Evolutionary conservation across 2,329 filamentous ascomycete genomes (phyloP), one percentile per base, ranked within the genome.

Genomic region (Dothiorella sarmentorum): DNA sequence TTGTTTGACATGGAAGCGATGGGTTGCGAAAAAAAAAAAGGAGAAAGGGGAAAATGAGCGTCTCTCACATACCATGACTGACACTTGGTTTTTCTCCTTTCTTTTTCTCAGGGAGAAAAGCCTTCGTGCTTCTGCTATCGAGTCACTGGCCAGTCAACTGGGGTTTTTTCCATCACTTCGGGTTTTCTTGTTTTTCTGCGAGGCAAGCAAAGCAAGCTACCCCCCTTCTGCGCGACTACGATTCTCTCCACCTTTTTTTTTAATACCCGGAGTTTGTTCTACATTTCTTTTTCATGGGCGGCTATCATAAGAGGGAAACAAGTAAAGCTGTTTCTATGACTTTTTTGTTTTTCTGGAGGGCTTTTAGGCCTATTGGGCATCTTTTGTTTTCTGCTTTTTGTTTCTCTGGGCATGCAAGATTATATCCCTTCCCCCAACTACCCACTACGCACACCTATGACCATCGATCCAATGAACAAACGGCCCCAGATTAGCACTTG

Each of bases 181-280:
- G 40, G 29, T 31, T 31, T 10, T 31, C 29, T 31, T 13, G 10
- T 31, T 15, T 43, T 7, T 40, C 17, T 18, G n/a, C 18, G 5
- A 20, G 7, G n/a, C 37, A 6, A 40, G 38, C 38, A 17, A 22
- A 24, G 20, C 24, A 44, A 44, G 42, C 27, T 44, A 31, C 29
- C 29, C 29, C 29, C 27, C 24, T 44, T 44, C 24, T n/a, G 3
- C 13, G 13, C 15, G 24, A 44, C 20, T 27, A 22, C 22, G 22
- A 27, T 3, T 43, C 26, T 15, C n/a, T 31, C 5, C 9, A 29
- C 35, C 15, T 31, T 33, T 57, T 57, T 47, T 57, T 57, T 44
- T 57, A 57, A 57, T 57, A 57, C 53, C 53, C 53, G 53, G 53
- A 35, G 53, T 47, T 47, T n/a, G 53, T 57, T 57, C 40, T 29